phyloP scores from a whole-genome alignment of 2,329 filamentous ascomycete species.

The Fonsecaea erecta region DNA sequence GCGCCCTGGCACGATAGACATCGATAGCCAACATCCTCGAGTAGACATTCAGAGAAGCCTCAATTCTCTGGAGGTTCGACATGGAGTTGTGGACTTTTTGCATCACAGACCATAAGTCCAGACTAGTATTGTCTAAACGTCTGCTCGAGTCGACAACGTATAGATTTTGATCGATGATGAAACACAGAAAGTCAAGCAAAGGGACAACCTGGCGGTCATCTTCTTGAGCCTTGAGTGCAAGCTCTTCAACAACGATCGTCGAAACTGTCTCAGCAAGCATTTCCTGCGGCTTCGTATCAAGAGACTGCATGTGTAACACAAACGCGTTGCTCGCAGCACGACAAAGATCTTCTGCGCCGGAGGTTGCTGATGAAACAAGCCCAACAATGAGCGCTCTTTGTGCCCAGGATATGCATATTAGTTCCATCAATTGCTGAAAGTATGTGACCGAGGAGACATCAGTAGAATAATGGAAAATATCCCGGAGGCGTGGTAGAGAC shows the following conservation, averaged over 20 bases:
- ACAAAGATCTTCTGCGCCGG: conserved; percentile 52
- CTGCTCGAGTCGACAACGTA: conserved; percentile 12
- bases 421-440: conserved; percentile 48
- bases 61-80: conserved; percentile 78
- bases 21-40: conserved; percentile 38
- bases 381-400: conserved; percentile 49
- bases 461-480: conserved; percentile 48
- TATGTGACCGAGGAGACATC: conserved; percentile 52
- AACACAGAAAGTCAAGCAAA: conserved; percentile 75
- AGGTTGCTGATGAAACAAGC: conserved; percentile 50
- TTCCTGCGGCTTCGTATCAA: conserved; percentile 14
- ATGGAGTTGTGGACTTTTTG: conserved; percentile 84
- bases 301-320: conserved; percentile 38
- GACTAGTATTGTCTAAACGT: conserved; percentile 6
- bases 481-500: conserved; percentile 7
- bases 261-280: conserved; percentile 42
- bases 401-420: conserved; percentile 46
- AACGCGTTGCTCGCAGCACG: conserved; percentile 50
- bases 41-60: conserved; percentile 81
- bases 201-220: conserved; percentile 76
- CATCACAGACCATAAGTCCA: conserved; percentile 69
- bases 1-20: conserved; percentile 20
- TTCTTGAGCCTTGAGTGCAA: conserved; percentile 55
- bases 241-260: conserved; percentile 60
- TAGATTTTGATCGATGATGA: conserved; percentile 70